Evolutionary conservation across 2,329 filamentous ascomycete species (phyloP).

Genomic region (Neonectria ditissima): DNA sequence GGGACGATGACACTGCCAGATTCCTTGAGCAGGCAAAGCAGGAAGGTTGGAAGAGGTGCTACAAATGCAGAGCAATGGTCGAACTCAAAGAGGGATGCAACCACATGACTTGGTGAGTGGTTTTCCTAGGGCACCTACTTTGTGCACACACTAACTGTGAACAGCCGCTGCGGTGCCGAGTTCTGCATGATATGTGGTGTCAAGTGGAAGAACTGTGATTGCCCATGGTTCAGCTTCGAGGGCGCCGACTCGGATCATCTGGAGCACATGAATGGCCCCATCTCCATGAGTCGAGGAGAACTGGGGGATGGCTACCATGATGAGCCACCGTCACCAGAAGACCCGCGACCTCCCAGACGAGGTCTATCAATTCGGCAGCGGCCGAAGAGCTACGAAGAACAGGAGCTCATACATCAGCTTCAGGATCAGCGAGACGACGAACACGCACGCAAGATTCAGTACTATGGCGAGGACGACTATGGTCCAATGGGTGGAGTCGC

Average conservation of each 20-base stretch:
- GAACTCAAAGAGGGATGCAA: constrained; percentile 87
- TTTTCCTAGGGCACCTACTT: neutral
- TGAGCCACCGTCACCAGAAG: constrained; percentile 46
- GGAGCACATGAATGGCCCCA: constrained; percentile 63
- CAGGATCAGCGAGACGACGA: constrained; percentile 62
- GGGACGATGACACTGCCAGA: constrained; percentile 73
- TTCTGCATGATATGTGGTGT: constrained; percentile 89
- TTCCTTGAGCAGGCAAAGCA: constrained; percentile 74
- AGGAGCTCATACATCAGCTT: constrained; percentile 57
- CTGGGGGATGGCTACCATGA: constrained; percentile 35
- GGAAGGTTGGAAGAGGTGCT: constrained; percentile 81
- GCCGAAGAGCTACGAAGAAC: constrained; percentile 58
- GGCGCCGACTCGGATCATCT: constrained; percentile 64
- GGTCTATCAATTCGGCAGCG: constrained; percentile 42
- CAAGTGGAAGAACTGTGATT: constrained; percentile 87
- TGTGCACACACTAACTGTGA: constrained; percentile 29
- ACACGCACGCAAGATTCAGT: constrained; percentile 39
- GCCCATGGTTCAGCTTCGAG: constrained; percentile 81
- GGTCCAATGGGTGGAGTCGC: constrained; percentile 48
- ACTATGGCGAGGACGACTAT: constrained; percentile 55
- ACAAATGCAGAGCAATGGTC: constrained; percentile 78
- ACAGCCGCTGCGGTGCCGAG: constrained; percentile 79
- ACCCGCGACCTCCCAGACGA: constrained; percentile 41
- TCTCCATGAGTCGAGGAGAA: constrained; percentile 47
- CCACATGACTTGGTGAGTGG: constrained; percentile 84